A percentile compares a stretch with the other conserved stretches of the same genome.
These are phyloP conservation scores for Fusarium sp. DNA, from an alignment of 2,329 filamentous ascomycete genomes.

Conservation along the genomic window DNA sequence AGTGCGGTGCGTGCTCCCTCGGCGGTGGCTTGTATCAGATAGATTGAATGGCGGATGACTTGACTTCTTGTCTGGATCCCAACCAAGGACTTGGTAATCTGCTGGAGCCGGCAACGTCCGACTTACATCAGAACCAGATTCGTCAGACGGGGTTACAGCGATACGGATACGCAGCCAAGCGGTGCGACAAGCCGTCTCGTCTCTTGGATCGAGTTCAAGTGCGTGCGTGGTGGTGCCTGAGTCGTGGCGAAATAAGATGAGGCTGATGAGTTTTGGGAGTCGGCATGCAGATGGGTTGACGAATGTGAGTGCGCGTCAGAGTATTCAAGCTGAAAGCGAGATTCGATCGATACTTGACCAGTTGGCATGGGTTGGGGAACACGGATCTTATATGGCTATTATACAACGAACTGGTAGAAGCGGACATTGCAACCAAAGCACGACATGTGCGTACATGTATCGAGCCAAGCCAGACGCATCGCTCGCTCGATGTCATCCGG, in stretches of 20 bases:
- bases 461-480: constrained; percentile 38
- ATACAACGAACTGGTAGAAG: constrained; percentile 32
- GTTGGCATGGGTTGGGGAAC: constrained; percentile 24
- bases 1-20: not conserved
- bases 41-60: constrained; percentile 18
- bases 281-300: not conserved
- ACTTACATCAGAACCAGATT: constrained; percentile 28
- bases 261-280: not conserved
- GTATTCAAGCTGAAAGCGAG: constrained; percentile 10
- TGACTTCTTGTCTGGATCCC: constrained; percentile 15
- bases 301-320: constrained; percentile 4
- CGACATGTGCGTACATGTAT: constrained; percentile 31
- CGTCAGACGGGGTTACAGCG: constrained; percentile 29
- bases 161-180: constrained; percentile 17
- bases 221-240: not conserved
- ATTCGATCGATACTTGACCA: not conserved
- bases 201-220: constrained; percentile 7
- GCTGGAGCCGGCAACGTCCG: constrained; percentile 21
- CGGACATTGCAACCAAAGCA: constrained; percentile 31
- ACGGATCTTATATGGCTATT: constrained; percentile 41
- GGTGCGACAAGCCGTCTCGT: constrained; percentile 15
- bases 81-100: constrained; percentile 13
- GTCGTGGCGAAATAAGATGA: constrained; percentile 8
- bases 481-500: constrained; percentile 36
- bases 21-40: constrained; percentile 36